Conservation (phyloP, 768 basidiomycete species). For the Lactifluus hygrophoroides region DNA sequence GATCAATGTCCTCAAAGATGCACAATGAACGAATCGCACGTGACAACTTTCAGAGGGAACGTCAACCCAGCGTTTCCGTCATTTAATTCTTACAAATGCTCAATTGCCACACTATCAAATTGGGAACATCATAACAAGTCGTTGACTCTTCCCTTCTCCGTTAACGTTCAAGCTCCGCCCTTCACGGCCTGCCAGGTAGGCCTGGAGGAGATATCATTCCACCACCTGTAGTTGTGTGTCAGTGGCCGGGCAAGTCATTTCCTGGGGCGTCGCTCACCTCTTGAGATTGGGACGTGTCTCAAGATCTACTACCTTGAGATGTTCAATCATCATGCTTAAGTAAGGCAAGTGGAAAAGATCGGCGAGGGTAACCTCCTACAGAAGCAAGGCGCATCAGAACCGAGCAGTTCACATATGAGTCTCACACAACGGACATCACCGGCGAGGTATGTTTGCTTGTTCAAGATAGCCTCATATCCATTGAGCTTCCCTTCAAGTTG, state of each 20-base stretch:
- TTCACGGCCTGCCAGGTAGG: constrained; percentile 9
- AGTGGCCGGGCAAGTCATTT: background rate
- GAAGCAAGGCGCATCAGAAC: background rate
- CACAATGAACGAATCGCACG: too few relatives aligned
- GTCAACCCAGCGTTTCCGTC: too few relatives aligned
- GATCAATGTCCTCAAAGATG: too few relatives aligned
- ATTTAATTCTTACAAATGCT: too few relatives aligned
- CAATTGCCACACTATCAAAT: too few relatives aligned
- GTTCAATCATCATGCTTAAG: background rate
- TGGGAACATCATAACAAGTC: background rate
- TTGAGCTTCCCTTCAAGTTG: background rate
- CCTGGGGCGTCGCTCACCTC: background rate
- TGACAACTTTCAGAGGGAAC: too few relatives aligned
- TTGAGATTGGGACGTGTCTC: constrained; percentile 4
- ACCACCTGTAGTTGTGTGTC: constrained; percentile 5
- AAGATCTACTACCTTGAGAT: background rate
- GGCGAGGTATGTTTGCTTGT: constrained; percentile 15
- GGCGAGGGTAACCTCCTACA: constrained; percentile 7
- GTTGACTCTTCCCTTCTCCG: background rate
- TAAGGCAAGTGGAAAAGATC: constrained; percentile 11
- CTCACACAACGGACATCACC: constrained; percentile 3
- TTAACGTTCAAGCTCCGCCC: background rate
- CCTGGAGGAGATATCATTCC: constrained; percentile 7
- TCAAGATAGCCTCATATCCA: constrained; percentile 1
- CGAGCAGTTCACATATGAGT: too few relatives aligned